These are phyloP conservation scores for Fomitopsis schrenkii DNA, from an alignment of 1,284 basidiomycete species.

Conservation along the genomic window DNA sequence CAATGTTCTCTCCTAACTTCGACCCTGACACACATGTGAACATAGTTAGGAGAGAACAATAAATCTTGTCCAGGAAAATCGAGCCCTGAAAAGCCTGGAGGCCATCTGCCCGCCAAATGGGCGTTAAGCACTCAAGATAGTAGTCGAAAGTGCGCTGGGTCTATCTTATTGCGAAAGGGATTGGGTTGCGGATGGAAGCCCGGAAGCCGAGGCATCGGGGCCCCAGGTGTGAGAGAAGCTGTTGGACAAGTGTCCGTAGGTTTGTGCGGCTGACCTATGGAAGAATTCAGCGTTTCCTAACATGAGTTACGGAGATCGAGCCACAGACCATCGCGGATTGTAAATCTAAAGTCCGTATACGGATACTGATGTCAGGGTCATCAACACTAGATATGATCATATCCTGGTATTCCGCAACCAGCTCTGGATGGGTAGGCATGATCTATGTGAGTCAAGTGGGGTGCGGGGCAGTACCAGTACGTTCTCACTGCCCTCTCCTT, in stretches of 20 bases:
- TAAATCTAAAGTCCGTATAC: conserved; percentile 92
- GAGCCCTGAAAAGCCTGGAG: too few species aligned
- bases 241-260: conserved; percentile 85
- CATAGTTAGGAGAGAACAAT: too few species aligned
- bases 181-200: conserved; percentile 55
- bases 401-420: conserved; percentile 91
- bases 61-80: too few species aligned
- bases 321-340: conserved; percentile 83
- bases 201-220: conserved; percentile 42
- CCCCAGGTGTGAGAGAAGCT: conserved; percentile 84
- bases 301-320: background rate
- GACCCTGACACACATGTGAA: too few species aligned
- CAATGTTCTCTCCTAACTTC: too few species aligned
- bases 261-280: conserved; percentile 76
- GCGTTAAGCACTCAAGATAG: too few species aligned
- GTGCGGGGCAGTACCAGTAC: too few species aligned
- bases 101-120: too few species aligned
- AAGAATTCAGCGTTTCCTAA: conserved; percentile 10
- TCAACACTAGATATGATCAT: conserved; percentile 88
- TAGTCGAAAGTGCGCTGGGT: too few species aligned
- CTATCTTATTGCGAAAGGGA: conserved; percentile 58
- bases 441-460: too few species aligned
- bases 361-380: conserved; percentile 93
- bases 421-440: conserved; percentile 86
- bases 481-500: too few species aligned